Base-by-base conservation (phyloP, 2,329 filamentous ascomycete genomes). In the Magnaporthales sp. region DNA sequence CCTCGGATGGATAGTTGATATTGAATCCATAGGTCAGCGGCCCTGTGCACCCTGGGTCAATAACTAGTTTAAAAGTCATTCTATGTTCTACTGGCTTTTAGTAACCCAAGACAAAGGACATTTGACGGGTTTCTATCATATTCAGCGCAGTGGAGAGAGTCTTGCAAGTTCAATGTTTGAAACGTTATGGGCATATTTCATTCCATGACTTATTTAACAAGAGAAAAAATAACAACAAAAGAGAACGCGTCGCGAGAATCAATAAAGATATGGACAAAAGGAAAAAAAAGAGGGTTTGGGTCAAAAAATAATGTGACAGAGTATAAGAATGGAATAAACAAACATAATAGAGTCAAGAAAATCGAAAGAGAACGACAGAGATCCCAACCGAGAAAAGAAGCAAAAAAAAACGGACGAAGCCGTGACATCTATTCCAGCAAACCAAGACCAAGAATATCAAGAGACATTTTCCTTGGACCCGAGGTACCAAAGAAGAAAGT, bases 221-320 rank as follows among this genome's bases (percentile, higher is more conserved):
- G 56, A 61, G 10, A 61, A 29, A 51, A 61, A 29, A 61, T 26
- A 61, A 26, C 10, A 61, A 60, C 56, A 60, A 60, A 61, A 29
- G 24, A 61, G 56, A 61, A 4, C 56, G 27, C 56, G 56, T 61
- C 26, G 56, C 26, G 56, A 26, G 56, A n/a, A 62, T 26, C 54
- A 65, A 68, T 62, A 67, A 66, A 67, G 70, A 68, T 68, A 68
- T 69, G 66, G 65, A 22, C 13, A 72, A 69, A 38, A 27, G 63
- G 64, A 60, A 66, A 67, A 61, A 22, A 31, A 65, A 27, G 29
- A 63, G 64, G 38, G 19, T 29, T 62, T 61, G 15, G 22, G 22
- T 46, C 38, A 46, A 46, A 61, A 11, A 27, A 61, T 61, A 29
- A 24, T 26, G 27, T 29, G 56, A 61, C 56, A 61, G 56, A 46